A percentile compares a stretch with the other conserved stretches of the same genome.
Conservation (phyloP, 176 grass and related monocot genomes). For the Pontederia paniculata region DNA sequence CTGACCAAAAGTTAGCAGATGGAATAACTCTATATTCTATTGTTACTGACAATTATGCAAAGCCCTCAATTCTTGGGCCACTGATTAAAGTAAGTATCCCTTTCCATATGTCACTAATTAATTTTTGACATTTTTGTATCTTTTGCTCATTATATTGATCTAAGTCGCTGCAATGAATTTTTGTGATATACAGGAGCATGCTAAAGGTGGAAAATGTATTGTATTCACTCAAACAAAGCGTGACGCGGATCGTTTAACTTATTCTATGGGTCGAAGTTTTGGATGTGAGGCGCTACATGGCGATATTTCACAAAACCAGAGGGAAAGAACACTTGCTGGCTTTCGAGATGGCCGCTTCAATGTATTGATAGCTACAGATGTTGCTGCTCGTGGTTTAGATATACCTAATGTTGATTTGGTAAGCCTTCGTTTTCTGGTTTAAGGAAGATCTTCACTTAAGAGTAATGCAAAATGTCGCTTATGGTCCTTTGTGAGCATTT, state of each 20-base stretch:
- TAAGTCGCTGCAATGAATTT: too few relatives aligned
- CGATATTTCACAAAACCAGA: constrained; percentile 84
- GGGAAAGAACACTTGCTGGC: constrained; percentile 62
- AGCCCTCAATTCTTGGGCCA: constrained; percentile 67
- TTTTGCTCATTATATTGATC: too few relatives aligned
- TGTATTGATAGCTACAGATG: constrained; percentile 67
- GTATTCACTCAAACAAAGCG: constrained; percentile 86
- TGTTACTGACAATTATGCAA: constrained; percentile 62
- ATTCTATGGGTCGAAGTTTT: constrained; percentile 66
- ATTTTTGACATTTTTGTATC: constrained; percentile 2
- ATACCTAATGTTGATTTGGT: constrained; percentile 92
- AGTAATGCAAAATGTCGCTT: constrained; percentile 13
- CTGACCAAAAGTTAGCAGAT: constrained; percentile 86
- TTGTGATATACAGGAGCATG: constrained; percentile 48
- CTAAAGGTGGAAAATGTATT: constrained; percentile 83
- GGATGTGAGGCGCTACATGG: constrained; percentile 63
- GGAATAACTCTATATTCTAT: constrained; percentile 90
- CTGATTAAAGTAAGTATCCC: constrained; percentile 18
- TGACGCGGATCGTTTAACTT: constrained; percentile 71
- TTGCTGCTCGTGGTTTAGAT: constrained; percentile 78
- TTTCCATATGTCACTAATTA: constrained; percentile 1
- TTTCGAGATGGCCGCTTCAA: constrained; percentile 74
- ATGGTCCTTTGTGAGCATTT: too few relatives aligned
- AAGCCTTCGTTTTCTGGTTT: constrained; percentile 15
- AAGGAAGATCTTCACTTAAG: too few relatives aligned